phyloP scores from a whole-genome alignment of 768 basidiomycete species.

The Psilocybe azurescens region DNA sequence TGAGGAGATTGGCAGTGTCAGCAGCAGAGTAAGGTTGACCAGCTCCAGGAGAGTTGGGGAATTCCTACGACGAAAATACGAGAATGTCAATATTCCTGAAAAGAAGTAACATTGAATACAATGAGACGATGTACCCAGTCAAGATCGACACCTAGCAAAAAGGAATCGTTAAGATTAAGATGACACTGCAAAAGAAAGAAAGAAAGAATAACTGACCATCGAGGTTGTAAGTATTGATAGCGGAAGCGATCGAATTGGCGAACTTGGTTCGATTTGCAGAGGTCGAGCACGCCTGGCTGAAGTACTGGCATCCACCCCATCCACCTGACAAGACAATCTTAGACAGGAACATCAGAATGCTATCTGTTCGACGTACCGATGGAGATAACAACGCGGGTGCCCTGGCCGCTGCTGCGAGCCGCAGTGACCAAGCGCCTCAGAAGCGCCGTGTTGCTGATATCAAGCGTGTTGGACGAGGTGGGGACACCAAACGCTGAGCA shows the following conservation, averaged over 20 bases:
- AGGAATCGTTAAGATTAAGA: constrained; percentile 39
- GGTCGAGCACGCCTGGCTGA: constrained; percentile 62
- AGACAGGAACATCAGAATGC: constrained; percentile 8
- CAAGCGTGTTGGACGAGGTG: constrained; percentile 56
- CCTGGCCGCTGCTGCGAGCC: constrained; percentile 59
- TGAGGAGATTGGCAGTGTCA: constrained; percentile 70
- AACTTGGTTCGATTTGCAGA: constrained; percentile 59
- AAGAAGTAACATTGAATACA: too few species aligned
- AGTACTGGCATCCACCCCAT: constrained; percentile 74
- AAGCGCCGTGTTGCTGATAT: constrained; percentile 49
- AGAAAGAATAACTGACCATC: constrained; percentile 53
- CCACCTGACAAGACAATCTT: constrained; percentile 49
- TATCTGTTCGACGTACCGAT: constrained; percentile 52
- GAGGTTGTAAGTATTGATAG: constrained; percentile 63
- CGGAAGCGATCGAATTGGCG: constrained; percentile 54
- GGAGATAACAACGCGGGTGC: constrained; percentile 69
- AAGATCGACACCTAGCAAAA: constrained; percentile 46
- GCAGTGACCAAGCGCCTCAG: constrained; percentile 60
- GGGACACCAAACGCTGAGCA: constrained; percentile 71
- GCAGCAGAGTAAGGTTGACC: constrained; percentile 64
- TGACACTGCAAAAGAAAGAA: constrained; percentile 21
- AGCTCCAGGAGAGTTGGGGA: constrained; percentile 66
- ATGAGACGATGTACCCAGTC: constrained; percentile 52
- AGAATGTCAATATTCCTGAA: constrained; percentile 2
- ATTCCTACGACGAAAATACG: constrained; percentile 54